Evolutionary conservation across 2,329 filamentous ascomycete genomes (phyloP).

Genomic region (Colletotrichum godetiae): DNA sequence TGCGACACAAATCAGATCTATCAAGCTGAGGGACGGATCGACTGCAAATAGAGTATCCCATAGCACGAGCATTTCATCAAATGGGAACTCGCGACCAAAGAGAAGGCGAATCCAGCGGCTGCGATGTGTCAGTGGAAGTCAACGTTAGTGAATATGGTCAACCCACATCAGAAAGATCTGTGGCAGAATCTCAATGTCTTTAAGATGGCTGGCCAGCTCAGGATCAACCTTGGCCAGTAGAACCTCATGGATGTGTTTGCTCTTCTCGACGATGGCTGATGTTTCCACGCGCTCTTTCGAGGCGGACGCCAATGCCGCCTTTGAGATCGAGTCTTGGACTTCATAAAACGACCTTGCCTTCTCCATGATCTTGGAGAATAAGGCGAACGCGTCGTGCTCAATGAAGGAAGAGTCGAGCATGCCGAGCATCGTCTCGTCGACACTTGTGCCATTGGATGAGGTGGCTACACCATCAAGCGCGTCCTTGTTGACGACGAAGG

Average conservation of each 20-base stretch:
- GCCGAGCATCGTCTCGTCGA: conserved; percentile 68
- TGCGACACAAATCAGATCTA: conserved; percentile 91
- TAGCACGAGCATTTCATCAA: conserved; percentile 83
- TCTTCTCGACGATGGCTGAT: conserved; percentile 85
- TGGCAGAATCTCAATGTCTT: conserved; percentile 87
- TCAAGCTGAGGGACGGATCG: conserved; percentile 81
- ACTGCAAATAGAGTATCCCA: conserved; percentile 95
- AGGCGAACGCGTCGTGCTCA: conserved; percentile 89
- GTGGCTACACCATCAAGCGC: conserved; percentile 68
- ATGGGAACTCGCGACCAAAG: conserved; percentile 93
- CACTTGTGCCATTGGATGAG: conserved; percentile 45
- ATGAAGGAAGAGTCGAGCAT: conserved; percentile 79
- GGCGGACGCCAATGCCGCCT: conserved; percentile 35
- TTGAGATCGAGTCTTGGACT: conserved; percentile 59
- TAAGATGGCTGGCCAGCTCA: conserved; percentile 84
- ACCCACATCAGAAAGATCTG: conserved; percentile 94
- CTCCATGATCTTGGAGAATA: conserved; percentile 91
- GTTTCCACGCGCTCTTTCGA: conserved; percentile 44
- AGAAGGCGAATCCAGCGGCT: conserved; percentile 94
- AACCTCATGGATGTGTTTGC: conserved; percentile 86
- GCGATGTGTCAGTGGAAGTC: conserved; percentile 9
- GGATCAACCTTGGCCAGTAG: conserved; percentile 83
- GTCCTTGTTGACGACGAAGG: conserved; percentile 87
- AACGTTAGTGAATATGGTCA: neutral
- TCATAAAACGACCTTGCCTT: conserved; percentile 89